Conservation (phyloP, 495 filamentous ascomycete species). For the Monascus purpureus region DNA sequence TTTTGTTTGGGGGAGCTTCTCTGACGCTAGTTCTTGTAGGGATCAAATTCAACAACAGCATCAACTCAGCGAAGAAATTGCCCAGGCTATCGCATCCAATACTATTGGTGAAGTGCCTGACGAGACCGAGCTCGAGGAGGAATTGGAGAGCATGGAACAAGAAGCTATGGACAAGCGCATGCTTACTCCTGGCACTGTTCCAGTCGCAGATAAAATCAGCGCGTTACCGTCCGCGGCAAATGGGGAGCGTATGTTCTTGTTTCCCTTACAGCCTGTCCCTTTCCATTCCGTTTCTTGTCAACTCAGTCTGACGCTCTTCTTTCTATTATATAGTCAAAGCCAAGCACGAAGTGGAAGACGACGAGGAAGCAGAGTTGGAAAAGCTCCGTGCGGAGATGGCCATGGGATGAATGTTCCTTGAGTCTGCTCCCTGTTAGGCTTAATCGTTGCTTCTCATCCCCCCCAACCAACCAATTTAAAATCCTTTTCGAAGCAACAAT, state of each 20-base stretch:
- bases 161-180: constrained; percentile 86
- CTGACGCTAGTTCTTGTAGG: constrained; percentile 33
- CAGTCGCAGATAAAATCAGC: constrained; percentile 54
- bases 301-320: not conserved
- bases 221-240: constrained; percentile 58
- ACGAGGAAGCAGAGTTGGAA: constrained; percentile 89
- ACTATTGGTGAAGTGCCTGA: constrained; percentile 61
- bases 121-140: constrained; percentile 71
- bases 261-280: not conserved
- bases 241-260: constrained; percentile 54
- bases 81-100: constrained; percentile 61
- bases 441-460: not conserved
- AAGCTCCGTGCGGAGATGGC: constrained; percentile 97
- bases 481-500: not conserved
- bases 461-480: not conserved
- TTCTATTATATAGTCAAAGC: constrained; percentile 28
- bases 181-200: constrained; percentile 72
- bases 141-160: constrained; percentile 67
- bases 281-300: not conserved
- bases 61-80: constrained; percentile 83
- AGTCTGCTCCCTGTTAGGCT: not conserved
- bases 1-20: constrained; percentile 1
- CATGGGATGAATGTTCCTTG: constrained; percentile 35
- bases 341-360: constrained; percentile 54
- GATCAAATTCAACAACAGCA: constrained; percentile 88